These are phyloP conservation scores for Oenanthe javanica DNA, from an alignment of 140 eudicot genomes.

Conservation along the genomic window DNA sequence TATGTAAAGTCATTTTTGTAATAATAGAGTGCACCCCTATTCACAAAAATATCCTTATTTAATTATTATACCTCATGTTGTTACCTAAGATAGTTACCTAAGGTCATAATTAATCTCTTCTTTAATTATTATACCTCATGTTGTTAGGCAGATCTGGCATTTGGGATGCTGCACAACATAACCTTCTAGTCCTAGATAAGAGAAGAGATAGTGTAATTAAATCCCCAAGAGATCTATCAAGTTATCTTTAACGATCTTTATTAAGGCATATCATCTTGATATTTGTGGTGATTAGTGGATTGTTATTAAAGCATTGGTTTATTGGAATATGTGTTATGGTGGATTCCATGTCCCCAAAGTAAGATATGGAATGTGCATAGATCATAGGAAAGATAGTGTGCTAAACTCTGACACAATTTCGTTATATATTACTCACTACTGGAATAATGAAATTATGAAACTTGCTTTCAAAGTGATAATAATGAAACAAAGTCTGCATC, in stretches of 20 bases:
- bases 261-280: not conserved
- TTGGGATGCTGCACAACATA: constrained; percentile 1
- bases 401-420: not conserved
- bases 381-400: not conserved
- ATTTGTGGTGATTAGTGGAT: constrained; percentile 4
- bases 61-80: too few species aligned
- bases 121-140: not conserved
- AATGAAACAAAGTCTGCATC: not conserved
- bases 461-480: constrained; percentile 2
- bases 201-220: not conserved
- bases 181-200: constrained; percentile 1
- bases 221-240: constrained; percentile 1
- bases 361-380: not conserved
- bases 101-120: not conserved
- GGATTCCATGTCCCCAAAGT: constrained; percentile 7
- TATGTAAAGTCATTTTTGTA: too few species aligned
- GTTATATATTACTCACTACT: not conserved
- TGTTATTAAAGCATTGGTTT: not conserved
- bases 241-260: constrained; percentile 1
- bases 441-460: not conserved
- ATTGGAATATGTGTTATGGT: constrained; percentile 6
- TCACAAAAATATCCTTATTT: too few species aligned
- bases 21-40: too few species aligned
- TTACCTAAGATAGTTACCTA: too few species aligned
- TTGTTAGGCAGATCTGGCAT: not conserved